A percentile compares a stretch with the other conserved stretches of the same genome.
Conservation (phyloP, 352 stramenopile genomes). For the Globisporangium recalcitrans region DNA sequence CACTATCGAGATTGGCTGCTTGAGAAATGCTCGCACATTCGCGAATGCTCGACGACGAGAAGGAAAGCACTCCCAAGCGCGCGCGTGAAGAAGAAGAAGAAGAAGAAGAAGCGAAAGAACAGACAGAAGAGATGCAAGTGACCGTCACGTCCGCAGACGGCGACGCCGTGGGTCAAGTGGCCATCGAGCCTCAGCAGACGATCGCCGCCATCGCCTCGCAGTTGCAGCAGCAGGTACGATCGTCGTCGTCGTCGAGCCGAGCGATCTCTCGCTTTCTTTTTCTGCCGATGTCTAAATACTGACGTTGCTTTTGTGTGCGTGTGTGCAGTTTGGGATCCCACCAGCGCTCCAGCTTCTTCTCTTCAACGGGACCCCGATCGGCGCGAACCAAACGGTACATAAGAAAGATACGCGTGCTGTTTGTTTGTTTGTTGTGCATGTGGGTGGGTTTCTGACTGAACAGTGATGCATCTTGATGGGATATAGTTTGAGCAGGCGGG, state of each 20-base stretch:
- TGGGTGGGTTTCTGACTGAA: not conserved
- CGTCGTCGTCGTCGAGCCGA: not conserved
- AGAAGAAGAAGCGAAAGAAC: not conserved
- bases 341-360: constrained; percentile 48
- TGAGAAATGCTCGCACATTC: too few relatives aligned
- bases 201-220: constrained; percentile 33
- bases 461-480: not conserved
- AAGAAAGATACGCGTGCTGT: not conserved
- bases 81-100: constrained; percentile 5
- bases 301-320: not conserved
- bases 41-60: constrained; percentile 9
- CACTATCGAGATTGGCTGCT: too few relatives aligned
- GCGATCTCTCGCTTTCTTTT: not conserved
- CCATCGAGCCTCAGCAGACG: constrained; percentile 43
- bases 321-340: constrained; percentile 62
- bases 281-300: not conserved
- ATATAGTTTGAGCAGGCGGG: constrained; percentile 69
- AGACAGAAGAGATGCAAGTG: constrained; percentile 44
- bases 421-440: not conserved
- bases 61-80: constrained; percentile 10
- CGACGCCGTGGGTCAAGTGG: constrained; percentile 47
- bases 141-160: constrained; percentile 63
- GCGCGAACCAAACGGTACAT: constrained; percentile 45
- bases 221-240: constrained; percentile 58
- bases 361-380: constrained; percentile 51